Conservation (phyloP, 306 rosid species). For the Hylodesmum podocarpum region DNA sequence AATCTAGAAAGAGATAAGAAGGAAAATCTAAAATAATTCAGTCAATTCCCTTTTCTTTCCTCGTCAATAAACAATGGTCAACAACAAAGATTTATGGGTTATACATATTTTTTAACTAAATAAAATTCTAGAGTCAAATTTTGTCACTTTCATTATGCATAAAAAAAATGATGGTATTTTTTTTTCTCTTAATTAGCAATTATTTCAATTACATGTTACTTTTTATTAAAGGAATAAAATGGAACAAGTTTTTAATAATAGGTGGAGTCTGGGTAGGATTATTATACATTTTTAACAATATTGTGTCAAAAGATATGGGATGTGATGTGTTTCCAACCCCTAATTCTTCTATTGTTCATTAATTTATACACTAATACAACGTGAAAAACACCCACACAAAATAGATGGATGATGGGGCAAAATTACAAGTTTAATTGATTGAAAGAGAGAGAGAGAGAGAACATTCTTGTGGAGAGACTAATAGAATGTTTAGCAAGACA, state of each 20-base stretch:
- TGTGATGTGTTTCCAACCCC: not conserved
- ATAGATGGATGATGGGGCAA: not conserved
- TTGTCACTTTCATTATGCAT: no score
- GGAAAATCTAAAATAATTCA: not conserved
- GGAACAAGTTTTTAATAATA: no score
- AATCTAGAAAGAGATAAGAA: not conserved
- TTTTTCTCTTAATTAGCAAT: no score
- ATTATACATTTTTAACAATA: no score
- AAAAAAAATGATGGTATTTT: no score
- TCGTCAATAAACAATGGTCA: not conserved
- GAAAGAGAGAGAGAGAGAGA: not conserved
- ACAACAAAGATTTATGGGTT: not conserved
- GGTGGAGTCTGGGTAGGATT: no score
- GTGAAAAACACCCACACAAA: not conserved
- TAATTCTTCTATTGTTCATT: not conserved
- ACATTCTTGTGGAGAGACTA: not conserved
- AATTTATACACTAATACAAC: not conserved
- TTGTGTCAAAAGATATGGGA: not conserved
- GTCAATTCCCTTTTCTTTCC: not conserved
- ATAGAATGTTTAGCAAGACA: not conserved
- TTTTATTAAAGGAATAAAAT: no score
- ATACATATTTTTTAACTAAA: not conserved
- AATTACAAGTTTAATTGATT: not conserved
- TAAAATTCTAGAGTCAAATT: no score
- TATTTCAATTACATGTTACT: no score